Evolutionary conservation across 345 rosid genomes (phyloP).

Genomic region (Linum trigynum): DNA sequence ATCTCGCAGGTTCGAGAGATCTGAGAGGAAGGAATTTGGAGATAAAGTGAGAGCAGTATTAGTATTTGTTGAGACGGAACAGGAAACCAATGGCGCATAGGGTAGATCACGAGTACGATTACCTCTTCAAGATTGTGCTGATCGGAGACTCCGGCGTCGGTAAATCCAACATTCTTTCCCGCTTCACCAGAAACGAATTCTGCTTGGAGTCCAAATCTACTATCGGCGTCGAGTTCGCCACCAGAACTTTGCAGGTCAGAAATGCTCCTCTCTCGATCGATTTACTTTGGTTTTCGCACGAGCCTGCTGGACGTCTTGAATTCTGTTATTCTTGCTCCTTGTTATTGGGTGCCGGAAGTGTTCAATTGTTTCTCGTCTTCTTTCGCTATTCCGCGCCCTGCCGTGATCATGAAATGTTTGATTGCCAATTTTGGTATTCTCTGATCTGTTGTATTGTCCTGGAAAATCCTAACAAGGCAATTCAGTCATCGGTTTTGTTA

Average conservation of each 20-base stretch:
- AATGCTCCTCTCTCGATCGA: neutral
- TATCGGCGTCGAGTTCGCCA: conserved; percentile 39
- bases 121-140: conserved; percentile 39
- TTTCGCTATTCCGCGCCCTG: no score
- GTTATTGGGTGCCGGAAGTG: neutral
- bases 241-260: conserved; percentile 33
- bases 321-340: neutral
- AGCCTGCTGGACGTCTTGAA: neutral
- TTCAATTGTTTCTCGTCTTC: neutral
- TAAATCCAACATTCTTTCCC: conserved; percentile 37
- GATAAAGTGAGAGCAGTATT: neutral
- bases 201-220: conserved; percentile 42
- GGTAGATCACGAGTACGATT: conserved; percentile 40
- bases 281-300: neutral
- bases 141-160: conserved; percentile 42
- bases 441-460: no score
- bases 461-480: no score
- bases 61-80: neutral
- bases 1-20: conserved; percentile 14
- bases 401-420: no score
- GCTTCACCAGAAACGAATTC: conserved; percentile 38
- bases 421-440: no score
- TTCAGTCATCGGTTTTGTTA: no score
- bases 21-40: conserved; percentile 4
- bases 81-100: conserved; percentile 25